phyloP scores from a whole-genome alignment of 768 basidiomycete species.

The Nevesoporus exiguus region DNA sequence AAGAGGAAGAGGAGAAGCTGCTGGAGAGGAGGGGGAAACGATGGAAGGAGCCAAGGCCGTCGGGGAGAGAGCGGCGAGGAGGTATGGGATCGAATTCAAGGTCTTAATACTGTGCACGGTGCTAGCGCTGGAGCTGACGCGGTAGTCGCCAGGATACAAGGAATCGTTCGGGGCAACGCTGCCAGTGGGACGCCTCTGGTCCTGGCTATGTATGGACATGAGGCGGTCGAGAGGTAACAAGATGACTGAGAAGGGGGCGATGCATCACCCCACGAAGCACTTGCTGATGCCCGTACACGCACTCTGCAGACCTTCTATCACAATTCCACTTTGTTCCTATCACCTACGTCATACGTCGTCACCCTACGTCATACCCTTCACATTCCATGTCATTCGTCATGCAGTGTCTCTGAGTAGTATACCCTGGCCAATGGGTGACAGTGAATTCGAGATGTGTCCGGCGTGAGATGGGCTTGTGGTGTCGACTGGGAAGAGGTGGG shows the following conservation, averaged over 20 bases:
- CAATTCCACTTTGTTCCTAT: too few species aligned
- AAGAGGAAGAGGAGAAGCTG: conserved; percentile 74
- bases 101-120: conserved; percentile 35
- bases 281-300: too few species aligned
- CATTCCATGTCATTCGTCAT: conserved; percentile 47
- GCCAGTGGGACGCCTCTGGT: conserved; percentile 40
- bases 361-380: conserved; percentile 35
- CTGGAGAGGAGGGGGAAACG: conserved; percentile 56
- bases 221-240: conserved; percentile 29
- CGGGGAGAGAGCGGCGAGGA: too few species aligned
- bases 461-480: conserved; percentile 35
- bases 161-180: conserved; percentile 64
- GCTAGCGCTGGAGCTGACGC: conserved; percentile 46
- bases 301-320: too few species aligned
- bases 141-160: conserved; percentile 64
- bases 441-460: conserved; percentile 49
- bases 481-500: too few species aligned
- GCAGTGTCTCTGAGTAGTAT: conserved; percentile 59
- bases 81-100: too few species aligned
- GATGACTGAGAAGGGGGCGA: too few species aligned
- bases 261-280: too few species aligned
- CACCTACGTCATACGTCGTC: too few species aligned
- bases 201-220: conserved; percentile 43
- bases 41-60: too few species aligned
- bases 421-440: conserved; percentile 43